Evolutionary conservation across 305 asterid genomes (phyloP).

Genomic region (Solanum chacoense): DNA sequence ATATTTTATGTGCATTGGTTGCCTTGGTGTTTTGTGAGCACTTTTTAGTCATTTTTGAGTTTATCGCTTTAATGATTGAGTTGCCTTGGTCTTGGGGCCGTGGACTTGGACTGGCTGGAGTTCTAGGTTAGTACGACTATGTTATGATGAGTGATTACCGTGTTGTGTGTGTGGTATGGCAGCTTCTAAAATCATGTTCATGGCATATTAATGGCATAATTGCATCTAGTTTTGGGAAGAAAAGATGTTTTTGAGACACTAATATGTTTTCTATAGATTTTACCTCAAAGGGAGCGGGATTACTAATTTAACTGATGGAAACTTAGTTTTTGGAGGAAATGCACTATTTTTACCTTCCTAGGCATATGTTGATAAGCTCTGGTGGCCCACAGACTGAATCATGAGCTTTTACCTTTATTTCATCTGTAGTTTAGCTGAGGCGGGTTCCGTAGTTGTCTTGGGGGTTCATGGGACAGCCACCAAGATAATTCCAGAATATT

Average conservation of each 20-base stretch:
- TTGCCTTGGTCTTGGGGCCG: background rate
- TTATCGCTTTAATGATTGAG: background rate
- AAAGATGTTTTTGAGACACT: background rate
- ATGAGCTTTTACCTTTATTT: background rate
- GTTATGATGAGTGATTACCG: background rate
- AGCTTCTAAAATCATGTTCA: background rate
- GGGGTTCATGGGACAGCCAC: background rate
- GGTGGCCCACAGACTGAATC: background rate
- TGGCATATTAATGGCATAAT: background rate
- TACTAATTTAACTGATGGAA: background rate
- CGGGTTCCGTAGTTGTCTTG: background rate
- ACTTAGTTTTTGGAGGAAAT: background rate
- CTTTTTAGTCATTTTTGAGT: background rate
- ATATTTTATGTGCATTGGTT: background rate
- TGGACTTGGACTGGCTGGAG: background rate
- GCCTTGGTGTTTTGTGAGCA: background rate
- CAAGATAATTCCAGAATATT: too few species aligned
- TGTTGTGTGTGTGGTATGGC: background rate
- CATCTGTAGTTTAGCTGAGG: background rate
- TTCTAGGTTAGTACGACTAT: background rate
- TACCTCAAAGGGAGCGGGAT: background rate
- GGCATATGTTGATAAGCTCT: background rate
- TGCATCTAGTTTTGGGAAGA: background rate
- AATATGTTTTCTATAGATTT: too few species aligned
- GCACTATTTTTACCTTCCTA: background rate